Base-by-base conservation (phyloP, 2,329 filamentous ascomycete species). In the Colletotrichum liriopes region DNA sequence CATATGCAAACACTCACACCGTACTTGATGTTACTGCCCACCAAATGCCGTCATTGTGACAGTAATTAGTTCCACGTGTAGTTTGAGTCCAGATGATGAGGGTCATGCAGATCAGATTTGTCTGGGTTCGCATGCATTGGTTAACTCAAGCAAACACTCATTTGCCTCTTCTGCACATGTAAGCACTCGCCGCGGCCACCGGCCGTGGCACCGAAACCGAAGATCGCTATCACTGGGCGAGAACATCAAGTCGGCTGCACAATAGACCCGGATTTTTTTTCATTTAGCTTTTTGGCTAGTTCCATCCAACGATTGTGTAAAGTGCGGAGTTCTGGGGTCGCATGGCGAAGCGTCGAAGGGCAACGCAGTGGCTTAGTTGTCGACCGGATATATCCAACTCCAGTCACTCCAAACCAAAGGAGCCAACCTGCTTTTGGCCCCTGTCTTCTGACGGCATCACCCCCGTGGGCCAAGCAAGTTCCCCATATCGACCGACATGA, bases 311-410 rank as follows among this genome's bases (percentile, higher is more conserved):
- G 16, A 14, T 12, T 26, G 18, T 39, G 4, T 14, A 18, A 23
- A 29, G 18, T 26, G n/a, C 37, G 14, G 20, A 43, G 39, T 45
- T 35, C 23, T 35, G 41, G n/a, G 6, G 58, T 23, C 41, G 37
- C 37, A 26, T n/a, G 45, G 45, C n/a, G 9, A 43, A 9, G 18
- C 35, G 12, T 39, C 23, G n/a, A n/a, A 47, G 51, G 37, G 39
- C 51, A 39, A 37, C 20, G 49, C 26, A 43, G 23, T 43, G 32
- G 26, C 49, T 45, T 23, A 32, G 3, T 47, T 58, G 29, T 45
- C 11, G 35, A 59, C 70, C 70, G 65, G 66, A 51, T 72, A 65
- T 72, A 60, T 54, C 60, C 60, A 70, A 70, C 60, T 70, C 66
- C 70, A 55, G 23, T 49, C 39, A 18, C 29, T 16, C 32, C 18